Evolutionary conservation across 1,139 yeast species (phyloP), one percentile per base, ranked within the genome.

Genomic region (Candida labiduridarum): DNA sequence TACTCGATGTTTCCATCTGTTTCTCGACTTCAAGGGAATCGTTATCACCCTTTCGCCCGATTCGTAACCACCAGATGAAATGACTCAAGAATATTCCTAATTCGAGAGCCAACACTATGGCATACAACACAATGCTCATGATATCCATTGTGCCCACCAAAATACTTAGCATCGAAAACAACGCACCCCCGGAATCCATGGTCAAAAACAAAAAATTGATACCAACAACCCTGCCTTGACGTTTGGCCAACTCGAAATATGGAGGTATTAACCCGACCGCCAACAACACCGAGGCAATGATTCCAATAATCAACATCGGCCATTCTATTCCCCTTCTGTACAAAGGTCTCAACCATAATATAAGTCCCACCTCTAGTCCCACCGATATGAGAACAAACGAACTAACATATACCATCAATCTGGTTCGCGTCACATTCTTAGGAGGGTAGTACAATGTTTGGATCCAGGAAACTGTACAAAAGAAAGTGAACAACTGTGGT

Each of bases 401-500:
- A 0, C 60, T 63, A 6, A 80, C 70, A 14, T 72, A 59, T 0
- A 69, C 3, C 0, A 71, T 35, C 14, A 86, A 69, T 57, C 73
- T 79, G 52, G 54, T 62, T 27, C 62, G 61, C 1, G 74, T 49
- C 66, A 79, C 57, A 40, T 66, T 58, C 19, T 75, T 71, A 0
- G 97, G 97, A 2, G 96, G 96, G 64, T 92, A 92, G 63, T 87
- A 89, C 50, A 90, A 72, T 2, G 85, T 71, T 66, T 92, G 97
- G 19, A 76, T 71, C 82, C 89, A 89, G 11, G 89, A 76, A 0
- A 87, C 63, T 33, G 80, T 65, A 58, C 96, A 85, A 59, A 91
- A 87, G 48, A 83, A 70, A 53, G 88, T 83, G 71, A 92, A 92
- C 10, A 91, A 70, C 64, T 87, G 91, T 0, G 98, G 98, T 65